These are phyloP conservation scores for Phytopythium aichiense DNA, from an alignment of 352 stramenopile species.

Conservation along the genomic window DNA sequence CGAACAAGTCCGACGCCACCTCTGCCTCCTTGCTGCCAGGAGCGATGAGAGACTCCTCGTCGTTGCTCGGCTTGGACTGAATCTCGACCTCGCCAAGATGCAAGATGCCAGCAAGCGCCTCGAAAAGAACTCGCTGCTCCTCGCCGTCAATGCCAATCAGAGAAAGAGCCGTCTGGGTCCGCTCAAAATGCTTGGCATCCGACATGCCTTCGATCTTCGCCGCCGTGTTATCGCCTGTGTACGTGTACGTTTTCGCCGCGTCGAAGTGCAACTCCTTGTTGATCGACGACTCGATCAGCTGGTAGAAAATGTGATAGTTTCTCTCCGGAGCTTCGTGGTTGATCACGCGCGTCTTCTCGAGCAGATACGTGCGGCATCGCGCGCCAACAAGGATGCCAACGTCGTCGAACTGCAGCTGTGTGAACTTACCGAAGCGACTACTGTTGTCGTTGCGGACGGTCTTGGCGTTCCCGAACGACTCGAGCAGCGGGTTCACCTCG, in stretches of 20 bases:
- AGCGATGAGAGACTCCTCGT: slow-evolving; percentile 72
- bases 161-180: slow-evolving; percentile 63
- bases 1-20: slow-evolving; percentile 81
- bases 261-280: slow-evolving; percentile 50
- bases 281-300: slow-evolving; percentile 64
- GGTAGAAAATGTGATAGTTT: slow-evolving; percentile 98
- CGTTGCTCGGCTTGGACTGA: slow-evolving; percentile 59
- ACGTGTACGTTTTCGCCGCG: slow-evolving; percentile 44
- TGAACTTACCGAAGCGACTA: slow-evolving; percentile 96
- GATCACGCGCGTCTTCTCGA: slow-evolving; percentile 97
- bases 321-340: slow-evolving; percentile 91
- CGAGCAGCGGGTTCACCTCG: slow-evolving; percentile 97
- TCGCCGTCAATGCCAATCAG: slow-evolving; percentile 82
- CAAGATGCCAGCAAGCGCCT: slow-evolving; percentile 90
- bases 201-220: slow-evolving; percentile 71
- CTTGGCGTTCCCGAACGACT: slow-evolving; percentile 98
- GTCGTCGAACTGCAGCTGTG: slow-evolving; percentile 92
- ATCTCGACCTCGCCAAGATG: slow-evolving; percentile 94
- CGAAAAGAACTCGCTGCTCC: slow-evolving; percentile 90
- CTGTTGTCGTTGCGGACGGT: slow-evolving; percentile 98
- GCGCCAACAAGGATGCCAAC: slow-evolving; percentile 86
- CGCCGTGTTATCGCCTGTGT: slow-evolving; percentile 61
- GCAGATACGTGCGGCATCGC: slow-evolving; percentile 94
- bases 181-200: slow-evolving; percentile 77
- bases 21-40: slow-evolving; percentile 35